Base-by-base conservation (phyloP, 2,329 filamentous ascomycete species). In the Aspergillus bombycis region DNA sequence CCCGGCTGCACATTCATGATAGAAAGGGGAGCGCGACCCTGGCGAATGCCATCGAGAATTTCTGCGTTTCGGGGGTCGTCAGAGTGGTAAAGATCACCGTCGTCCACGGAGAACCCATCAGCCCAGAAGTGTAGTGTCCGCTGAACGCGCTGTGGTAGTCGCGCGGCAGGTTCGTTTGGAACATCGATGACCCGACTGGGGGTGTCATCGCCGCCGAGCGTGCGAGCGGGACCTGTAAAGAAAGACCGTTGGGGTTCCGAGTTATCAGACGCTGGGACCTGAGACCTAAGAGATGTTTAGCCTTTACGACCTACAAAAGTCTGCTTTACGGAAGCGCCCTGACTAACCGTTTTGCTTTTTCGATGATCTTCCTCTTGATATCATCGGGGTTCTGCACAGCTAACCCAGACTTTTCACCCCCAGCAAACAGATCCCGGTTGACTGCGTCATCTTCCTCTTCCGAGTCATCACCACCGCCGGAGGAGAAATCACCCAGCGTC, bases 371-470 rank as follows among this genome's bases (percentile, higher is more conserved):
- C 72, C 78, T 80, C 76, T 80, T 85, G 73, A 78, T 75, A 62
- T 86, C 82, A 71, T 85, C 84, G 2, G 88, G 88, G 70, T 89
- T 88, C 73, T 89, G 86, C 61, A 90, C 88, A 8, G 88, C 88
- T 30, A 90, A 78, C n/a, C 87, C 88, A 14, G 87, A 89, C 77
- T 90, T 90, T 75, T 89, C 88, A 53, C 88, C 88, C 54, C 88
- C 88, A 23, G 88, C 84, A 71, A 88, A 90, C 67, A 89, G 81
- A 73, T 89, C 86, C 58, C 82, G 82, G 28, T 79, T 79, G 63
- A 83, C 82, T 57, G 82, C 79, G 57, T 86, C 82, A 64, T 86
- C 83, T 14, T 86, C 83, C 8, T 87, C 81, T 19, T 80, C 78
- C 4, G 75, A 74, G 57, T 79, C 74, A 14, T 68, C 80, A n/a